A percentile compares a stretch with the other conserved stretches of the same genome.
These are phyloP conservation scores for Botrytis aclada DNA, from an alignment of 2,329 filamentous ascomycete genomes.

Conservation along the genomic window DNA sequence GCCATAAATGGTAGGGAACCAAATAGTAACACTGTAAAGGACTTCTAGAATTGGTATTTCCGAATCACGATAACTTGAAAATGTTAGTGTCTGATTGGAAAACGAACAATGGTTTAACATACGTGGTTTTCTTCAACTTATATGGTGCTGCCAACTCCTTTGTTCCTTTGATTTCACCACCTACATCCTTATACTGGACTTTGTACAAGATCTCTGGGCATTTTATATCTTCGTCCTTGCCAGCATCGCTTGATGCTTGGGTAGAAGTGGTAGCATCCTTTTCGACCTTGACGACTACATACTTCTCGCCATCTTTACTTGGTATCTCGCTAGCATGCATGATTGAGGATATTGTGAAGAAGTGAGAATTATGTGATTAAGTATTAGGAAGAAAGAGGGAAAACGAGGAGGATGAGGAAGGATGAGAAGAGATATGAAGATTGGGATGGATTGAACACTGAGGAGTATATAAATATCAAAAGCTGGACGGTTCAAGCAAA, in stretches of 20 bases:
- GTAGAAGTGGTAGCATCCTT: constrained; percentile 16
- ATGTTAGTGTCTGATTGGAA: background rate
- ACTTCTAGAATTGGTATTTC: constrained; percentile 29
- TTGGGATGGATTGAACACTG: background rate
- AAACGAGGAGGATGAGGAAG: background rate
- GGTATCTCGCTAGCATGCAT: constrained; percentile 17
- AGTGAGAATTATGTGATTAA: background rate
- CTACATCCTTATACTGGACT: constrained; percentile 29
- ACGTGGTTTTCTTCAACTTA: constrained; percentile 28
- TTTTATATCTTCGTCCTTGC: constrained; percentile 20
- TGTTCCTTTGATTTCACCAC: constrained; percentile 28
- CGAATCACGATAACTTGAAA: constrained; percentile 23
- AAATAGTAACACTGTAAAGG: constrained; percentile 28
- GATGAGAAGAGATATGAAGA: background rate
- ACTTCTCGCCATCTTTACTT: constrained; percentile 22
- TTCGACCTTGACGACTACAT: constrained; percentile 26
- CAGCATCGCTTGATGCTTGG: constrained; percentile 20
- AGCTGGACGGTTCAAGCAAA: background rate
- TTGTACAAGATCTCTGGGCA: constrained; percentile 30
- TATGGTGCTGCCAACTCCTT: constrained; percentile 28
- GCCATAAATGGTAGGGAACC: constrained; percentile 29
- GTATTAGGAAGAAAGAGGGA: background rate
- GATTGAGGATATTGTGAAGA: background rate
- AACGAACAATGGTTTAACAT: background rate
- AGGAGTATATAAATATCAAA: background rate